Percentiles rank a stretch among this genome's conserved stretches.
phyloP scores from a whole-genome alignment of 164 flowering plant species.

The Chloranthus sessilifolius region DNA sequence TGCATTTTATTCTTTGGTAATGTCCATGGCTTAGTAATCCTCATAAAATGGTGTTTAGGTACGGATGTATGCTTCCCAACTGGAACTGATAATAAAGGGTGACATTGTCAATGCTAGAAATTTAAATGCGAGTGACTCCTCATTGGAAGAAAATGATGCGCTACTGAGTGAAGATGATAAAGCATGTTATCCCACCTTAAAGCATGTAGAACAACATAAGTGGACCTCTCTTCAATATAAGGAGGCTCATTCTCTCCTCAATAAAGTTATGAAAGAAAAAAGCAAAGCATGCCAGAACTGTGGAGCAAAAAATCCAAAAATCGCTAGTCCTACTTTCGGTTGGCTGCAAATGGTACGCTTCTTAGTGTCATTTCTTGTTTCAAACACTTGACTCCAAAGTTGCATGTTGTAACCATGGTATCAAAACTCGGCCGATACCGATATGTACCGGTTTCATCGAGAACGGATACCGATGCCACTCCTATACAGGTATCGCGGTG shows the following conservation, averaged over 20 bases:
- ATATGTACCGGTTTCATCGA: too few species aligned
- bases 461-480: too few species aligned
- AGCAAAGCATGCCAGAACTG: constrained; percentile 43
- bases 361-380: not conserved
- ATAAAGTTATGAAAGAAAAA: constrained; percentile 35
- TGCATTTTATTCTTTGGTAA: not conserved
- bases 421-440: too few species aligned
- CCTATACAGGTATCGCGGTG: too few species aligned
- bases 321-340: constrained; percentile 68
- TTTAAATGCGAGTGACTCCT: constrained; percentile 13
- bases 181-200: not conserved
- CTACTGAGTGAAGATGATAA: constrained; percentile 16
- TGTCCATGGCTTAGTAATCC: not conserved
- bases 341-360: constrained; percentile 70
- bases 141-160: constrained; percentile 32
- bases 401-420: too few species aligned
- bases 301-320: constrained; percentile 34
- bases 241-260: constrained; percentile 51
- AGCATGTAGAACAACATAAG: constrained; percentile 14
- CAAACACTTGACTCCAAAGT: too few species aligned
- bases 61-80: constrained; percentile 32
- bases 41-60: constrained; percentile 35
- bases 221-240: constrained; percentile 76
- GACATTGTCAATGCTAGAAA: constrained; percentile 56
- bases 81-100: constrained; percentile 62